Base-by-base conservation (phyloP, 2,329 filamentous ascomycete genomes). In the Epichloe amarillans region DNA sequence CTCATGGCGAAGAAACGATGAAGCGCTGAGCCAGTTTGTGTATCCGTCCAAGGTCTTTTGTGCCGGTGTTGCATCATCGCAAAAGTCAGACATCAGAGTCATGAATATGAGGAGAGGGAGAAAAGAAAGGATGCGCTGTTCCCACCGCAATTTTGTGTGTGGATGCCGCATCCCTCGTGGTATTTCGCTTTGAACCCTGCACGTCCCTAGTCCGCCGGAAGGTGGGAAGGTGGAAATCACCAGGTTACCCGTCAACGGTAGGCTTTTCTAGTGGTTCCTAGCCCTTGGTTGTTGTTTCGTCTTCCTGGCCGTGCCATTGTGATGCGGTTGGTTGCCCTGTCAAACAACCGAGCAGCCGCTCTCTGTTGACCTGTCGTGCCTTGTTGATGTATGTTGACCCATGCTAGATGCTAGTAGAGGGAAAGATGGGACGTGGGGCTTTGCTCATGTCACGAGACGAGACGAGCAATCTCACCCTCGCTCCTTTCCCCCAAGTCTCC, bases 1-100 rank as follows among this genome's bases (percentile, higher is more conserved):
- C 59, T 84, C 42, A 67, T 83, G 68, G 77, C 77, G 15, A 73
- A 72, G 61, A 72, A 68, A 57, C 52, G 44, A 37, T 58, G 49
- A 52, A 38, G 30, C 50, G 40, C 30, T 11, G 8, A 30, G 30
- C 30, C 30, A 30, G 3, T 30, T 30, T 30, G 1, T 30, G 30
- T 30, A 30, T 30, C 11, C 30, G 30, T 30, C 3, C 26, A 30
- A 4, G 30, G 30, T 4, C 8, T 30, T 30, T 30, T 30, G 30
- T 11, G 30, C 30, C 10, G 10, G 30, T 30, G 8, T 30, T 30
- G 1, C 10, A 30, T 30, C 8, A 30, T 30, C 1, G 8, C 30
- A 30, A 30, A 30, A 30, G 3, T 11, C 30, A 30, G 30, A 11
- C 30, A 30, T 10, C 3, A 11, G 30, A 30, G 30, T 30, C 30